These are phyloP conservation scores for Kwoniella shivajii DNA, from an alignment of 1,284 basidiomycete genomes.

Conservation along the genomic window DNA sequence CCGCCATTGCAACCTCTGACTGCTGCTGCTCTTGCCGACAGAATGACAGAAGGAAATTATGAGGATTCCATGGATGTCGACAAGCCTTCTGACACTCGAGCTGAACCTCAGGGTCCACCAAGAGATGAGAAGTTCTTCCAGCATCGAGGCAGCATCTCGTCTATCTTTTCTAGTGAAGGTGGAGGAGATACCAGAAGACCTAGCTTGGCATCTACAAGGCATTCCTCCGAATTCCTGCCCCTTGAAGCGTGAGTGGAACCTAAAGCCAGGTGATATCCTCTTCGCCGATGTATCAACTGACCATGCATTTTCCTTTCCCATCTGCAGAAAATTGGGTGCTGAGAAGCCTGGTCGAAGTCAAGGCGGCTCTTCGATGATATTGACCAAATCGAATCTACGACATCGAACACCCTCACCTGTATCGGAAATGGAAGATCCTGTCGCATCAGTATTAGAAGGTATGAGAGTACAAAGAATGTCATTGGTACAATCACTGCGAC, in stretches of 20 bases:
- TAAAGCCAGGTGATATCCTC: not conserved
- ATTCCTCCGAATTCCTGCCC: constrained; percentile 20
- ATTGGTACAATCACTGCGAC: constrained; percentile 80
- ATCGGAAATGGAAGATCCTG: constrained; percentile 68
- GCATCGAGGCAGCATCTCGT: constrained; percentile 20
- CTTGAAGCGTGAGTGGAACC: constrained; percentile 21
- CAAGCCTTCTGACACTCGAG: not conserved
- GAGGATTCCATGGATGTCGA: constrained; percentile 25
- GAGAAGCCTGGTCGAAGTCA: not conserved
- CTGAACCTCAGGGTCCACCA: not conserved
- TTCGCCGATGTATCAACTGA: not conserved
- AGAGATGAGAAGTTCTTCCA: constrained; percentile 9
- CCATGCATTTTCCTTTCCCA: not conserved
- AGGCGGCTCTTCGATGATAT: constrained; percentile 13
- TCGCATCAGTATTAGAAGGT: constrained; percentile 75
- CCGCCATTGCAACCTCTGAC: not conserved
- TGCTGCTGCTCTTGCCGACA: not conserved
- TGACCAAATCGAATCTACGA: constrained; percentile 26
- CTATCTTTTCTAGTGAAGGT: constrained; percentile 15
- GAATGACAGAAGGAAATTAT: not conserved
- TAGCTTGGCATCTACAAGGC: constrained; percentile 20
- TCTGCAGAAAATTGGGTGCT: not conserved
- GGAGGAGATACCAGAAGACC: constrained; percentile 20
- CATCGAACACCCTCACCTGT: constrained; percentile 62
- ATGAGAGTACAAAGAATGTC: constrained; percentile 92